Percentiles rank a stretch among this genome's conserved stretches.
Evolutionary conservation across 768 basidiomycete species (phyloP).

Genomic region (Mycena alexandri): DNA sequence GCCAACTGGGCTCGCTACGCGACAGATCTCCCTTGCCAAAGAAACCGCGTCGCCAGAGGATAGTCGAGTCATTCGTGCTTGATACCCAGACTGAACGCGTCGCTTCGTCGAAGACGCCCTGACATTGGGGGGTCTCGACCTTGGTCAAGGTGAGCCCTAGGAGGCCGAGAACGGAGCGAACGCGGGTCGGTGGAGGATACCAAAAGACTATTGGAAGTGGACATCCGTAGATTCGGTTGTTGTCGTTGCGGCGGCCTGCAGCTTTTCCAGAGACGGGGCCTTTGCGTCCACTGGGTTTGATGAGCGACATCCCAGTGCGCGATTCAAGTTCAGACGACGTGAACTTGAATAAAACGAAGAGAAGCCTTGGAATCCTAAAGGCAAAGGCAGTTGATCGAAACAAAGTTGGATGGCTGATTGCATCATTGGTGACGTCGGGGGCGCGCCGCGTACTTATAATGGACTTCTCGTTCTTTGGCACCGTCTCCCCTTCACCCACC

Average conservation of each 20-base stretch:
- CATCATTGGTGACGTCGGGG: too few relatives aligned
- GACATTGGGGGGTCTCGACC: conserved; percentile 78
- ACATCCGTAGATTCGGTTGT: conserved; percentile 75
- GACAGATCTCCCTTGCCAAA: conserved; percentile 98
- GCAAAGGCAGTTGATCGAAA: neutral
- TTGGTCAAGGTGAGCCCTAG: conserved; percentile 71
- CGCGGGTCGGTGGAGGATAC: conserved; percentile 56
- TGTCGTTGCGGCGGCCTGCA: conserved; percentile 69
- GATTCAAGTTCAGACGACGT: too few relatives aligned
- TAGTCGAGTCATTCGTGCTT: conserved; percentile 68
- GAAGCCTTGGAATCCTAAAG: neutral
- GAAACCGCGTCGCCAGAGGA: conserved; percentile 92
- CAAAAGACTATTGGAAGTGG: conserved; percentile 74
- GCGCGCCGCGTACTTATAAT: too few relatives aligned
- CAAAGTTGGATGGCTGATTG: neutral
- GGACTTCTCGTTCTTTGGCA: too few relatives aligned
- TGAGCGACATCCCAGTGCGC: too few relatives aligned
- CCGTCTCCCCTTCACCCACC: too few relatives aligned
- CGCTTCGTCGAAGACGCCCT: conserved; percentile 79
- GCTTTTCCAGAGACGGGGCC: conserved; percentile 58
- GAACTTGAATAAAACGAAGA: too few relatives aligned
- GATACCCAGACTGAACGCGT: conserved; percentile 93
- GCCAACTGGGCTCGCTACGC: conserved; percentile 96
- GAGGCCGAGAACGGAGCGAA: conserved; percentile 62
- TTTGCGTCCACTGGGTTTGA: conserved; percentile 56